These are phyloP conservation scores for Fusarium aywerte DNA, from an alignment of 2,329 filamentous ascomycete genomes.

Conservation along the genomic window DNA sequence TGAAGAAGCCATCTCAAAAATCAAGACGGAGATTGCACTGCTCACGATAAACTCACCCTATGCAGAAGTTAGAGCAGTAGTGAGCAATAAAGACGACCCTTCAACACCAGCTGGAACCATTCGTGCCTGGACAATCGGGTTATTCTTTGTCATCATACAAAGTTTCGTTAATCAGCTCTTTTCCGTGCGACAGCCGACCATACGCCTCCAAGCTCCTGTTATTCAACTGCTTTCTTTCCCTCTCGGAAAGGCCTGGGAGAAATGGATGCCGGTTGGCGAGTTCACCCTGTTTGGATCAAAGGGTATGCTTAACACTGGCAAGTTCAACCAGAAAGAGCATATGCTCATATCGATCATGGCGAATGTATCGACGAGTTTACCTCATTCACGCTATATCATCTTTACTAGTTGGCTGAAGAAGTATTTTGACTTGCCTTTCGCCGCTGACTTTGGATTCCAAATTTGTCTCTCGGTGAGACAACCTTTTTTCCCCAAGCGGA, in stretches of 20 bases:
- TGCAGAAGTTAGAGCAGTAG: constrained; percentile 64
- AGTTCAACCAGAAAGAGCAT: constrained; percentile 69
- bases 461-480: constrained; percentile 30
- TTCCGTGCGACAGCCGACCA: constrained; percentile 62
- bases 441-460: constrained; percentile 51
- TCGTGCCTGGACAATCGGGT: constrained; percentile 62
- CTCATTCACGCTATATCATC: constrained; percentile 38
- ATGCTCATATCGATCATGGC: constrained; percentile 67
- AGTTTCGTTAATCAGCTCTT: constrained; percentile 66
- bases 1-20: constrained; percentile 58
- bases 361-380: constrained; percentile 36
- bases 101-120: constrained; percentile 62
- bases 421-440: constrained; percentile 41
- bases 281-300: constrained; percentile 55
- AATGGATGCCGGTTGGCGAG: constrained; percentile 57
- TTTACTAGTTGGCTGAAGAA: constrained; percentile 42
- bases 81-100: constrained; percentile 65
- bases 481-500: accelerated
- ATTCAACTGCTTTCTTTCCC: constrained; percentile 63
- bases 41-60: constrained; percentile 66
- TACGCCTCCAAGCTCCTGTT: constrained; percentile 62
- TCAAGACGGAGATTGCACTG: constrained; percentile 63
- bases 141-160: constrained; percentile 58
- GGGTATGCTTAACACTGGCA: constrained; percentile 62
- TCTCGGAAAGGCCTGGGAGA: constrained; percentile 57